phyloP scores from a whole-genome alignment of 2,329 filamentous ascomycete species.

The Knufia fluminis region DNA sequence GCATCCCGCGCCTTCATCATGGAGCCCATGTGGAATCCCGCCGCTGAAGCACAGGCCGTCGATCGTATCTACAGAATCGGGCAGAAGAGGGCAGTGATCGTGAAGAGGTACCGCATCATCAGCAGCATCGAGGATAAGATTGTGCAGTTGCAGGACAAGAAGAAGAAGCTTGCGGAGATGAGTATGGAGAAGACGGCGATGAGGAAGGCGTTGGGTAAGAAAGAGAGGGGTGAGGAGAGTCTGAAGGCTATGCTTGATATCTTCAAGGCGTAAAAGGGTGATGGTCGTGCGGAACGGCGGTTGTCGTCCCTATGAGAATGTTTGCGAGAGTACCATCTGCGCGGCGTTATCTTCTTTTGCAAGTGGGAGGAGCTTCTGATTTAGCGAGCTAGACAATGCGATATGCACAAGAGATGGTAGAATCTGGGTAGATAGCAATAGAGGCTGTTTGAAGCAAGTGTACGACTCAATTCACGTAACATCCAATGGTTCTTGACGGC shows the following conservation, averaged over 20 bases:
- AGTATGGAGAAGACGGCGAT: constrained; percentile 58
- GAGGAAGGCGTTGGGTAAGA: constrained; percentile 22
- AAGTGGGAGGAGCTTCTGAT: too few relatives aligned
- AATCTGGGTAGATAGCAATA: too few relatives aligned
- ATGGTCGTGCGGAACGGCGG: background rate
- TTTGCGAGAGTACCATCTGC: too few relatives aligned
- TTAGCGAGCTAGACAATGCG: too few relatives aligned
- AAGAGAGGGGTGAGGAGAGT: constrained; percentile 20
- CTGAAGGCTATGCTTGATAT: constrained; percentile 22
- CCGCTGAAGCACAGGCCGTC: constrained; percentile 85
- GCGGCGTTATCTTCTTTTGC: too few relatives aligned
- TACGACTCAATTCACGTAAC: too few relatives aligned
- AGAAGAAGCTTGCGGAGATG: constrained; percentile 79
- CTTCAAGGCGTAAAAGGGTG: constrained; percentile 16
- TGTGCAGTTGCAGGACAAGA: constrained; percentile 79
- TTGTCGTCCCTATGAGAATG: too few relatives aligned
- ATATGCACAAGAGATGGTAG: too few relatives aligned
- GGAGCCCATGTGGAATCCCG: constrained; percentile 97
- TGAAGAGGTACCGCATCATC: constrained; percentile 80
- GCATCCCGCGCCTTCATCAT: constrained; percentile 88
- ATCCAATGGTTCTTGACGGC: too few relatives aligned
- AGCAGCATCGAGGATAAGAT: constrained; percentile 92
- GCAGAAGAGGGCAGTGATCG: constrained; percentile 80
- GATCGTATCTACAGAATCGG: constrained; percentile 88
- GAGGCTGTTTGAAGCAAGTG: too few relatives aligned